These are phyloP conservation scores for Zygosaccharomyces pseudorouxii DNA, from an alignment of 805 yeast genomes.

Conservation along the genomic window DNA sequence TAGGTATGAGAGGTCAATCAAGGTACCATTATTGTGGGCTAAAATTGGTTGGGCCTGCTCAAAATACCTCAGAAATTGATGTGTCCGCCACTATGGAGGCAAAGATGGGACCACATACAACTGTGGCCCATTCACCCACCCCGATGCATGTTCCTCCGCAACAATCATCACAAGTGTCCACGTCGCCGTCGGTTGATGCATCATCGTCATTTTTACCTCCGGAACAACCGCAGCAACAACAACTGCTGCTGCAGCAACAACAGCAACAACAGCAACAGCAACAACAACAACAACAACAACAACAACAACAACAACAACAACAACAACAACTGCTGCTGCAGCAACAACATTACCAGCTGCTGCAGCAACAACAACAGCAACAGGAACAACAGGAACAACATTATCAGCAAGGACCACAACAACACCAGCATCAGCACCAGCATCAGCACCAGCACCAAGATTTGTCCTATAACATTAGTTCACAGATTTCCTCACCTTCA, in stretches of 20 bases:
- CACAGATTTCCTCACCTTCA: not conserved
- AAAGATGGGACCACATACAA: not conserved
- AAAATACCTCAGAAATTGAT: not conserved
- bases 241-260: not conserved
- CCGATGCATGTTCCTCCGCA: not conserved
- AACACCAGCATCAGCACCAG: not conserved
- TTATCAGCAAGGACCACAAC: not conserved
- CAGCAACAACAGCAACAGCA: not conserved
- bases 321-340: not conserved
- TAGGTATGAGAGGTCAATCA: constrained; percentile 78
- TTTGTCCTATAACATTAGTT: not conserved
- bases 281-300: not conserved
- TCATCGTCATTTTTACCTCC: not conserved
- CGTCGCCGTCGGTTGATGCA: no score
- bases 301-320: not conserved
- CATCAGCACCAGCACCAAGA: not conserved
- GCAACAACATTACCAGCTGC: not conserved
- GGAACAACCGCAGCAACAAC: no score
- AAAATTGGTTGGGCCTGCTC: constrained; percentile 28
- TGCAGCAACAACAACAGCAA: not conserved
- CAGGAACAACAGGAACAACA: not conserved
- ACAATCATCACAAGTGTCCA: not conserved
- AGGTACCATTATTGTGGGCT: constrained; percentile 86
- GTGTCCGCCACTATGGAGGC: not conserved
- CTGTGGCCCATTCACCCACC: not conserved